Conservation (phyloP, 352 stramenopile genomes). For the Pythium oligandrum region DNA sequence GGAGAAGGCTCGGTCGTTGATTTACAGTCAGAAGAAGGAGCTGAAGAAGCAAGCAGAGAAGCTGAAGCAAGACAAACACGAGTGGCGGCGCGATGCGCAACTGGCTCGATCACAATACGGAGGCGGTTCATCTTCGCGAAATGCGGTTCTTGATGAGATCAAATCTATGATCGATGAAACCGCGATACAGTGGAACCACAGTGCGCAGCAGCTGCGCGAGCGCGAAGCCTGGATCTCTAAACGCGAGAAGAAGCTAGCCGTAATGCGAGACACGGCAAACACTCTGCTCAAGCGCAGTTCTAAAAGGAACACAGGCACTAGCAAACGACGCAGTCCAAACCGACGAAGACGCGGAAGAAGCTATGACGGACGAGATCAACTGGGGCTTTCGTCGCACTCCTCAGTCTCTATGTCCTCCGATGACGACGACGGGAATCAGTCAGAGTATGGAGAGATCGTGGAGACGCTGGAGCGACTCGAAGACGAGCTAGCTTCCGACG, state of each 20-base stretch:
- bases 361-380: no score
- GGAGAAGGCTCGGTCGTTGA: slow-evolving; percentile 31
- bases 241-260: slow-evolving; percentile 38
- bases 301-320: slow-evolving; percentile 17
- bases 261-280: slow-evolving; percentile 24
- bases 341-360: no score
- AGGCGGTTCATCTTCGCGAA: slow-evolving; percentile 7
- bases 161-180: slow-evolving; percentile 62
- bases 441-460: slow-evolving; percentile 4
- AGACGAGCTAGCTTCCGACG: slow-evolving; percentile 19
- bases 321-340: neutral
- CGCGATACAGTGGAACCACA: slow-evolving; percentile 34
- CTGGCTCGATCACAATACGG: slow-evolving; percentile 1
- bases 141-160: slow-evolving; percentile 47
- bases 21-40: slow-evolving; percentile 41
- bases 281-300: slow-evolving; percentile 8
- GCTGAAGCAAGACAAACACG: slow-evolving; percentile 42
- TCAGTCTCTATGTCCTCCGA: neutral
- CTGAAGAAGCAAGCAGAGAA: slow-evolving; percentile 48
- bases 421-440: neutral
- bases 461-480: slow-evolving; percentile 19
- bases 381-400: no score
- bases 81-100: slow-evolving; percentile 40
- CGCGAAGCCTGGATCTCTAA: slow-evolving; percentile 45
- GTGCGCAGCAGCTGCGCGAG: slow-evolving; percentile 38